These are phyloP conservation scores for Tetrahymena borealis DNA, from an alignment of 73 alveolate genomes.

Conservation along the genomic window DNA sequence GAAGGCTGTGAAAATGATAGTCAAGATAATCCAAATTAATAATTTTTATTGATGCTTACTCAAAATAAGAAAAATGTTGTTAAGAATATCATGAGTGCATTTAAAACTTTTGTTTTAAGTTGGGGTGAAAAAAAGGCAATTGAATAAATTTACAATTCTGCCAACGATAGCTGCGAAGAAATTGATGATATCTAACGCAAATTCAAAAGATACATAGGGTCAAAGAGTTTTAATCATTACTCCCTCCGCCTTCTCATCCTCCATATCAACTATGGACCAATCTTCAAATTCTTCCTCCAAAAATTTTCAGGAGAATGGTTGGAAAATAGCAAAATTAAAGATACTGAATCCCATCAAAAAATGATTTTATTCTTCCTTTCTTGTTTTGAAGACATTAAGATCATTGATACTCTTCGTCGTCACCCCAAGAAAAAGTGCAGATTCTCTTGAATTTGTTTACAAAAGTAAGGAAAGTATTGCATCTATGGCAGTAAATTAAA, in stretches of 20 bases:
- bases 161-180: neutral
- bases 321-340: neutral
- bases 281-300: neutral
- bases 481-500: no score
- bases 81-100: neutral
- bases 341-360: neutral
- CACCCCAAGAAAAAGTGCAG: neutral
- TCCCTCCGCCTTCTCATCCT: neutral
- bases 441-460: neutral
- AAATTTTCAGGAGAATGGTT: neutral
- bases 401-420: neutral
- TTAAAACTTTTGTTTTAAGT: neutral
- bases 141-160: neutral
- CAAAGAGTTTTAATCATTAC: neutral
- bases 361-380: neutral
- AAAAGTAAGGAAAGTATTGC: no score
- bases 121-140: neutral
- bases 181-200: neutral
- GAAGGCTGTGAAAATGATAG: neutral
- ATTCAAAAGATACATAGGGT: neutral
- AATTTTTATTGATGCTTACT: neutral
- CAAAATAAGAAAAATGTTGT: neutral
- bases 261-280: neutral
- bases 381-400: neutral
- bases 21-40: neutral